phyloP scores from a whole-genome alignment of 73 alveolate species.

The Effrenium voratum region DNA sequence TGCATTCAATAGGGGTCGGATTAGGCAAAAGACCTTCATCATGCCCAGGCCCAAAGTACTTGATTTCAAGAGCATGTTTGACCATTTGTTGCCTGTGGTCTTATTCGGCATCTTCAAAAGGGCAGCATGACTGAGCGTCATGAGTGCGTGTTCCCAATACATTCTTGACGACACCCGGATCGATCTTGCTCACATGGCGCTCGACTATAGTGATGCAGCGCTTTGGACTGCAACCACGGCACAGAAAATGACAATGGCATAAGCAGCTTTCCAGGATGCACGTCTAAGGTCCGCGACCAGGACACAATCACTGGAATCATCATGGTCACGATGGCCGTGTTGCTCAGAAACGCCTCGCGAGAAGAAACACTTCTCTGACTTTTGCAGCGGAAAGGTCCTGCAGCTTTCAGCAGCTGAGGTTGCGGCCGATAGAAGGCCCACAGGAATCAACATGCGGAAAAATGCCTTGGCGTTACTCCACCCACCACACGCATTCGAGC shows the following conservation, averaged over 20 bases:
- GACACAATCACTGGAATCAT: constrained; percentile 77
- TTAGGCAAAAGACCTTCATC: no score
- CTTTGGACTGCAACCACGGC: not conserved
- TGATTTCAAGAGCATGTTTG: not conserved
- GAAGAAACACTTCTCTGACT: not conserved
- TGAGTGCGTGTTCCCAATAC: no score
- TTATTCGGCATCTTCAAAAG: no score
- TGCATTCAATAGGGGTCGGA: no score
- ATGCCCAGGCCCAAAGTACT: not conserved
- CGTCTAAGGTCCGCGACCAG: constrained; percentile 76
- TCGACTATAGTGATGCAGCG: no score
- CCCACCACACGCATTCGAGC: not conserved
- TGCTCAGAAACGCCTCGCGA: constrained; percentile 56
- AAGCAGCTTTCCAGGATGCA: constrained; percentile 62
- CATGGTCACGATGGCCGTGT: constrained; percentile 87
- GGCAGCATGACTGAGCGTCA: no score
- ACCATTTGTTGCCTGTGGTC: not conserved
- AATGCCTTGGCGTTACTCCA: constrained; percentile 3
- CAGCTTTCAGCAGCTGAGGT: not conserved
- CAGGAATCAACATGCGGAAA: constrained; percentile 72
- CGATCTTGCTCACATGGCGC: no score
- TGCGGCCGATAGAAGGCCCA: constrained; percentile 37
- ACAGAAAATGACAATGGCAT: constrained; percentile 89
- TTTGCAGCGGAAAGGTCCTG: not conserved
- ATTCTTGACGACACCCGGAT: no score